A percentile compares a stretch with the other conserved stretches of the same genome.
Evolutionary conservation across 345 rosid species (phyloP).

Genomic region (Pistacia vera): DNA sequence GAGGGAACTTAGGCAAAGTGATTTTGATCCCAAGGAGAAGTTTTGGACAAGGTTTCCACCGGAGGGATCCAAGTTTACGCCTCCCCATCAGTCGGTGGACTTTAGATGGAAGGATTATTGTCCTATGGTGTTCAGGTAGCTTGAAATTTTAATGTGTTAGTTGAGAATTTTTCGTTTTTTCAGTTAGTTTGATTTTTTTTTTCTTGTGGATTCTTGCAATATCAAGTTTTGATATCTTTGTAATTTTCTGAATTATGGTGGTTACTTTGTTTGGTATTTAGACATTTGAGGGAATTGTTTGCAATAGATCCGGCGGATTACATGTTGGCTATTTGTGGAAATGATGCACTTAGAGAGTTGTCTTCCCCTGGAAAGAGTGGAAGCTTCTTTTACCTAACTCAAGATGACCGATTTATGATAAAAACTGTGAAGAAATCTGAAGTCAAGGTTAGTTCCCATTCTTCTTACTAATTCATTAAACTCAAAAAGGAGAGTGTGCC

Average conservation of each 20-base stretch:
- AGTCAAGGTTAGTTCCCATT: slow-evolving; percentile 51
- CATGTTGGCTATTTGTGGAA: slow-evolving; percentile 76
- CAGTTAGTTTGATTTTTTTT: neutral
- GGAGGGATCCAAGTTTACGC: slow-evolving; percentile 75
- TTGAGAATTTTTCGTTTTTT: neutral
- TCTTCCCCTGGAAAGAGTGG: slow-evolving; percentile 85
- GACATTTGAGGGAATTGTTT: slow-evolving; percentile 71
- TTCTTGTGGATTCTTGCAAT: neutral
- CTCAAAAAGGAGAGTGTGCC: neutral
- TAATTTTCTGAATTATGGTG: slow-evolving; percentile 26
- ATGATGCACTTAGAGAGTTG: slow-evolving; percentile 67
- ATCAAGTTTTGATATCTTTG: neutral
- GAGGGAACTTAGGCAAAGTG: slow-evolving; percentile 56
- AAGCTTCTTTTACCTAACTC: slow-evolving; percentile 68
- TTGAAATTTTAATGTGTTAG: neutral
- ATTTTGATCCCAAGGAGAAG: slow-evolving; percentile 79
- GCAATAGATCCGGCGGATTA: slow-evolving; percentile 63
- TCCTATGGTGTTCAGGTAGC: slow-evolving; percentile 73
- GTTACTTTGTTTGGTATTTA: slow-evolving; percentile 34
- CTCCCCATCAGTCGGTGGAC: slow-evolving; percentile 66
- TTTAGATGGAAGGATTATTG: slow-evolving; percentile 88
- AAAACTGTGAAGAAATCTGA: slow-evolving; percentile 80
- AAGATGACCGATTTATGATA: slow-evolving; percentile 70
- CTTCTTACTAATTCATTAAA: neutral
- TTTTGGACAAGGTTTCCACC: slow-evolving; percentile 80